These are phyloP conservation scores for Sordaria brevicollis DNA, from an alignment of 495 filamentous ascomycete species.

Conservation along the genomic window DNA sequence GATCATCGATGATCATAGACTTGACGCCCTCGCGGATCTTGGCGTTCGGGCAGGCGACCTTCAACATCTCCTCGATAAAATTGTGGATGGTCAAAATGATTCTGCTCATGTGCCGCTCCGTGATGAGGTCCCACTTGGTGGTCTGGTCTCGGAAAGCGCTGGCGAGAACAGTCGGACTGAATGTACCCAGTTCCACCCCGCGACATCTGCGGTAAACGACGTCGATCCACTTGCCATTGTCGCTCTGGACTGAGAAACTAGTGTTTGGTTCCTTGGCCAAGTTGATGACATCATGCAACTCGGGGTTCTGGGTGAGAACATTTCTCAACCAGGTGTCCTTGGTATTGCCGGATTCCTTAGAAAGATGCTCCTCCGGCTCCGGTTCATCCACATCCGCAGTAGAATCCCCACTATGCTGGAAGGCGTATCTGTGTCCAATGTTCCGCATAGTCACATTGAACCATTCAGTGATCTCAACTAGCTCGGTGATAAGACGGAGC, in stretches of 20 bases:
- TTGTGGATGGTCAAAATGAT: slow-evolving; percentile 36
- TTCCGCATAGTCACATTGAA: slow-evolving; percentile 3
- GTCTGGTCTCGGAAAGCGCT: slow-evolving; percentile 46
- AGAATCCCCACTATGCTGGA: not conserved
- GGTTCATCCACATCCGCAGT: not conserved
- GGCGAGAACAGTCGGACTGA: slow-evolving; percentile 25
- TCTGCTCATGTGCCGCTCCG: slow-evolving; percentile 34
- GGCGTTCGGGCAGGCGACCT: slow-evolving; percentile 18
- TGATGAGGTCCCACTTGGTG: slow-evolving; percentile 40
- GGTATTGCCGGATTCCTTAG: not conserved
- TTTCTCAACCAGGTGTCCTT: not conserved
- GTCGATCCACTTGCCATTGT: slow-evolving; percentile 6
- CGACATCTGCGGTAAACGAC: slow-evolving; percentile 11
- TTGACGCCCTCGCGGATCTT: slow-evolving; percentile 27
- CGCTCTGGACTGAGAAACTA: slow-evolving; percentile 1
- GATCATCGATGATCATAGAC: slow-evolving; percentile 25
- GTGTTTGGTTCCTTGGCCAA: not conserved
- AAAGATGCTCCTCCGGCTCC: not conserved
- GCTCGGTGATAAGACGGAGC: slow-evolving; percentile 34
- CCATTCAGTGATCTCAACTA: slow-evolving; percentile 23
- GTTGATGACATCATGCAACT: slow-evolving; percentile 7
- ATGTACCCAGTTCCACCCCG: slow-evolving; percentile 19
- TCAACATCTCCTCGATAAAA: slow-evolving; percentile 35
- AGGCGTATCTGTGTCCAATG: not conserved
- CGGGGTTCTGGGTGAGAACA: not conserved